Conservation (phyloP, 768 basidiomycete species). For the Epithele typhae region DNA sequence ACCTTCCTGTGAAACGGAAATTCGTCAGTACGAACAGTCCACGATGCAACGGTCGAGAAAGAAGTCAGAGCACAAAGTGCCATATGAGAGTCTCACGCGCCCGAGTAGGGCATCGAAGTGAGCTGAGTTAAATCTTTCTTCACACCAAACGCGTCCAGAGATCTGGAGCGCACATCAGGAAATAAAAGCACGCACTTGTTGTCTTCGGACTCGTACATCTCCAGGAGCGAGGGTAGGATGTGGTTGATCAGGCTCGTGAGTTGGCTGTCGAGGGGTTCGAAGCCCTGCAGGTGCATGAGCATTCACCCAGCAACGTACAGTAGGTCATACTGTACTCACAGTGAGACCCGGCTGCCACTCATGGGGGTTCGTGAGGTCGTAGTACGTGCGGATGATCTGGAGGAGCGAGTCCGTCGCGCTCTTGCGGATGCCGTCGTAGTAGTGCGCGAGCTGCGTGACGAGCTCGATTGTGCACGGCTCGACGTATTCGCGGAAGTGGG, state of each 20-base stretch:
- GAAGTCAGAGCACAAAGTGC: slow-evolving; percentile 32
- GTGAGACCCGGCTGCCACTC: slow-evolving; percentile 79
- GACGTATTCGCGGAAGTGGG: slow-evolving; percentile 87
- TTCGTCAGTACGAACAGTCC: slow-evolving; percentile 21
- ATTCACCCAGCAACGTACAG: slow-evolving; percentile 7
- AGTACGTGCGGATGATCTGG: slow-evolving; percentile 86
- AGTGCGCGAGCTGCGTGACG: slow-evolving; percentile 76
- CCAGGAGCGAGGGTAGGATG: slow-evolving; percentile 68
- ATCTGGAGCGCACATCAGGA: too few relatives aligned
- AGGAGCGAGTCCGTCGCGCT: slow-evolving; percentile 84
- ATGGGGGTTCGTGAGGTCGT: slow-evolving; percentile 76
- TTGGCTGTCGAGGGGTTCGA: slow-evolving; percentile 53
- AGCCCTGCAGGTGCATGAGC: background rate
- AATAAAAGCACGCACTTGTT: slow-evolving; percentile 63
- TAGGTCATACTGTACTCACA: too few relatives aligned
- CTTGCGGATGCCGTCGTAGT: slow-evolving; percentile 98
- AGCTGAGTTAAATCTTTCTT: slow-evolving; percentile 50
- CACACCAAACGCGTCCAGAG: slow-evolving; percentile 24
- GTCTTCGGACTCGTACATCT: slow-evolving; percentile 92
- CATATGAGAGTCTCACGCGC: slow-evolving; percentile 51
- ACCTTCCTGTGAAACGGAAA: slow-evolving; percentile 57
- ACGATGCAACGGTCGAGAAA: slow-evolving; percentile 9
- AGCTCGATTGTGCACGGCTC: slow-evolving; percentile 80
- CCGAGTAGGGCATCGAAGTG: slow-evolving; percentile 59
- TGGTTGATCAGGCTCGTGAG: slow-evolving; percentile 80